Conservation (phyloP, 345 rosid species). For the Salix caprea region DNA sequence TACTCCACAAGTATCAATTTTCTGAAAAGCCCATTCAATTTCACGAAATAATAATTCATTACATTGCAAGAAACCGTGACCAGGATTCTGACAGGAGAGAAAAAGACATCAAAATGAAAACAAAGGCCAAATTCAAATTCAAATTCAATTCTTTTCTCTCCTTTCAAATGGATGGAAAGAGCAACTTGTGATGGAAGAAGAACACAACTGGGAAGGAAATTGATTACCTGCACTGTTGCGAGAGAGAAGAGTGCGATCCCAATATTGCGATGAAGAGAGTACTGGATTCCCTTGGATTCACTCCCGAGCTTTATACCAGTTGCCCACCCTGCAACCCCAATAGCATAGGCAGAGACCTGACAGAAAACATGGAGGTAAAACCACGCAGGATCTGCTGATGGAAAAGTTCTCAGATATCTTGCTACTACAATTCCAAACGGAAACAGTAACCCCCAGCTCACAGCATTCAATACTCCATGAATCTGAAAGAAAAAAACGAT, state of each 20-base stretch:
- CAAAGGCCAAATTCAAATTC: neutral
- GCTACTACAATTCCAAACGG: conserved; percentile 69
- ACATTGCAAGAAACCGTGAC: neutral
- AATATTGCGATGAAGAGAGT: conserved; percentile 46
- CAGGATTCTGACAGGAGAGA: neutral
- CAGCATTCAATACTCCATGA: conserved; percentile 80
- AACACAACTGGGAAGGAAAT: neutral
- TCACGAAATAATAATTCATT: neutral
- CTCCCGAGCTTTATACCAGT: conserved; percentile 84
- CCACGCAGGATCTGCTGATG: conserved; percentile 84
- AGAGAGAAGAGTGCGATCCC: conserved; percentile 68
- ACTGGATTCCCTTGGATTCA: conserved; percentile 47
- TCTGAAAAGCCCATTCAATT: too few relatives aligned
- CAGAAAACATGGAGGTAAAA: conserved; percentile 71
- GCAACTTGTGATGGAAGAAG: neutral
- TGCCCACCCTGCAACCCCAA: conserved; percentile 90
- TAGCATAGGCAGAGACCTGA: conserved; percentile 62
- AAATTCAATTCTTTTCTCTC: too few relatives aligned
- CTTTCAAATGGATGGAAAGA: too few relatives aligned
- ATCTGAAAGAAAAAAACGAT: conserved; percentile 34
- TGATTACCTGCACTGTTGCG: conserved; percentile 70
- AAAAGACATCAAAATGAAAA: neutral
- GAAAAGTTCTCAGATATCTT: conserved; percentile 59
- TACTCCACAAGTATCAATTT: too few relatives aligned
- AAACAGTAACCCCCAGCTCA: conserved; percentile 85